phyloP scores from a whole-genome alignment of 1,284 basidiomycete genomes.

The Sutorius eximius region DNA sequence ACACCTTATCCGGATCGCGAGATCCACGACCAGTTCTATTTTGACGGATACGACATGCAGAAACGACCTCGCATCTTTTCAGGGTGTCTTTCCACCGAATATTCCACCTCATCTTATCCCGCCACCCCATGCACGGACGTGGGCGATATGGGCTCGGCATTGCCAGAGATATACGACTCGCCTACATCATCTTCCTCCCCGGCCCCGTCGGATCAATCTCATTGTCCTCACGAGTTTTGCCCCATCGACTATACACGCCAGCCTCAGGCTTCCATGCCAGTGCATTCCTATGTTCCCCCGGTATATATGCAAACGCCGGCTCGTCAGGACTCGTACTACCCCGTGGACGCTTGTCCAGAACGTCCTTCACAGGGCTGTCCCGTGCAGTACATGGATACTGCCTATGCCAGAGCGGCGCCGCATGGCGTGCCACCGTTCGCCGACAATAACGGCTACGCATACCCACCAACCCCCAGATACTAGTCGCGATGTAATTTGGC shows the following conservation, averaged over 20 bases:
- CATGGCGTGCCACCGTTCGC: constrained; percentile 17
- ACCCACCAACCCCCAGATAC: constrained; percentile 7
- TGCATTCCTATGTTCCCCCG: constrained; percentile 9
- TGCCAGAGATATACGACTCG: constrained; percentile 23
- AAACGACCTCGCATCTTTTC: constrained; percentile 17
- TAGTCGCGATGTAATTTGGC: constrained; percentile 3
- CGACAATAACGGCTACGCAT: constrained; percentile 17
- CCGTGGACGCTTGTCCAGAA: constrained; percentile 15
- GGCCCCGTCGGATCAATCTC: constrained; percentile 26
- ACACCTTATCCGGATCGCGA: constrained; percentile 9
- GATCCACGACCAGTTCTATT: not conserved
- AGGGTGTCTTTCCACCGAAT: constrained; percentile 7
- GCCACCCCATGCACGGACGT: constrained; percentile 16
- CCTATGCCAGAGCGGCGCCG: constrained; percentile 9
- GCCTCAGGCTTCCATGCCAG: not conserved
- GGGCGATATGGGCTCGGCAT: constrained; percentile 11
- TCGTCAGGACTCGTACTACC: constrained; percentile 16
- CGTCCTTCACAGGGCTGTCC: constrained; percentile 15
- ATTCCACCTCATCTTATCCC: constrained; percentile 9
- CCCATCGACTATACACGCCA: constrained; percentile 2
- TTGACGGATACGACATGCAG: constrained; percentile 14
- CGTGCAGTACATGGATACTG: constrained; percentile 7
- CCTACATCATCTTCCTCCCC: constrained; percentile 28
- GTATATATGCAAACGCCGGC: constrained; percentile 8
- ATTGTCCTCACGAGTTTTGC: constrained; percentile 12